A percentile compares a stretch with the other conserved stretches of the same genome.
phyloP scores from a whole-genome alignment of 129 eudicot genomes.

The Calendula officinalis region DNA sequence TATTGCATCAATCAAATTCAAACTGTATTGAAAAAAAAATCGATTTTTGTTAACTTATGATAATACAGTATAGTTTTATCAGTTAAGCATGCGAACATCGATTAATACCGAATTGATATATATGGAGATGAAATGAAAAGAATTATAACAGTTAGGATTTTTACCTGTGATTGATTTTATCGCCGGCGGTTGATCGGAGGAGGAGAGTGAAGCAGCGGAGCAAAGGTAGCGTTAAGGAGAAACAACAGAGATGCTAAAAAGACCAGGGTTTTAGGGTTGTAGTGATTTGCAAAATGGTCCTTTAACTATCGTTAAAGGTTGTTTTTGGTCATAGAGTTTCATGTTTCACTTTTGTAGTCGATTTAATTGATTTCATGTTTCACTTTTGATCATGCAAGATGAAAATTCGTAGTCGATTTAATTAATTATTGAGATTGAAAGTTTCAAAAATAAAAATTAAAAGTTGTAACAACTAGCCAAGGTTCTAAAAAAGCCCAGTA shows the following conservation, averaged over 20 bases:
- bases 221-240: neutral
- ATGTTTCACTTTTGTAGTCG: neutral
- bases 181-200: neutral
- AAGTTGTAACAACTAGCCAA: no score
- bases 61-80: no score
- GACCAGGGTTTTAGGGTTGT: conserved; percentile 22
- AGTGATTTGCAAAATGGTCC: neutral
- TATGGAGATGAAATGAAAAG: neutral
- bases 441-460: no score
- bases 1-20: conserved; percentile 2
- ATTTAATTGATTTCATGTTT: neutral
- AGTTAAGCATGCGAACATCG: no score
- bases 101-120: no score
- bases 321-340: neutral
- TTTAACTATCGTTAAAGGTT: neutral
- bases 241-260: neutral
- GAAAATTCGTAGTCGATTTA: no score
- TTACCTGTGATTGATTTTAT: neutral
- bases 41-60: conserved; percentile 8
- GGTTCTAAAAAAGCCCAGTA: no score
- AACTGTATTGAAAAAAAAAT: conserved; percentile 1
- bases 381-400: neutral
- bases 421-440: no score
- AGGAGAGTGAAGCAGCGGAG: conserved; percentile 1
- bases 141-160: neutral